phyloP scores from a whole-genome alignment of 2,329 filamentous ascomycete genomes.

The Aspergillus phoenicis region DNA sequence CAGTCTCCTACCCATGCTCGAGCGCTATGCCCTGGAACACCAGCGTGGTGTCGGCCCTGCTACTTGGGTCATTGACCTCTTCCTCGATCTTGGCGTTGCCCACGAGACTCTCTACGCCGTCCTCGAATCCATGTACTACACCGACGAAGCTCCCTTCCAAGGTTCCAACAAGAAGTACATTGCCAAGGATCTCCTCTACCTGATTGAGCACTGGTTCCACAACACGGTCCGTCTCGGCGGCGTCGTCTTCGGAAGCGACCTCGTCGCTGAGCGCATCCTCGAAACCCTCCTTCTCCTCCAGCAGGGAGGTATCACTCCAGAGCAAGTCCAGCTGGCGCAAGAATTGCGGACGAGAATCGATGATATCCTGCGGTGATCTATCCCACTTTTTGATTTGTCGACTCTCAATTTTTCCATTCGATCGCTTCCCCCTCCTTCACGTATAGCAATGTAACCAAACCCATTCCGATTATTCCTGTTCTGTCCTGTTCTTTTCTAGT shows the following conservation, averaged over 20 bases:
- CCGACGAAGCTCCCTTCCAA: conserved; percentile 66
- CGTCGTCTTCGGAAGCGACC: conserved; percentile 61
- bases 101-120: conserved; percentile 64
- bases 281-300: conserved; percentile 51
- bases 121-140: conserved; percentile 68
- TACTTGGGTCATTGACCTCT: conserved; percentile 66
- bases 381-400: neutral
- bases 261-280: conserved; percentile 54
- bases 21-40: conserved; percentile 55
- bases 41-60: conserved; percentile 51
- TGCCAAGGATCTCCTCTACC: conserved; percentile 63
- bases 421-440: neutral
- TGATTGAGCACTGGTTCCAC: conserved; percentile 63
- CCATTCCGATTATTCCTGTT: neutral
- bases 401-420: neutral
- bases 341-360: conserved; percentile 47
- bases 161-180: conserved; percentile 60
- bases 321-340: conserved; percentile 43
- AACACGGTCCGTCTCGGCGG: conserved; percentile 58
- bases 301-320: conserved; percentile 44
- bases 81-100: conserved; percentile 64
- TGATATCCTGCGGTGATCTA: conserved; percentile 40
- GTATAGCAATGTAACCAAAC: neutral
- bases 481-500: neutral
- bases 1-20: conserved; percentile 58